Evolutionary conservation across 106 monocot species (phyloP), one percentile per base, ranked within the genome.

Genomic region (Narthecium ossifragum): DNA sequence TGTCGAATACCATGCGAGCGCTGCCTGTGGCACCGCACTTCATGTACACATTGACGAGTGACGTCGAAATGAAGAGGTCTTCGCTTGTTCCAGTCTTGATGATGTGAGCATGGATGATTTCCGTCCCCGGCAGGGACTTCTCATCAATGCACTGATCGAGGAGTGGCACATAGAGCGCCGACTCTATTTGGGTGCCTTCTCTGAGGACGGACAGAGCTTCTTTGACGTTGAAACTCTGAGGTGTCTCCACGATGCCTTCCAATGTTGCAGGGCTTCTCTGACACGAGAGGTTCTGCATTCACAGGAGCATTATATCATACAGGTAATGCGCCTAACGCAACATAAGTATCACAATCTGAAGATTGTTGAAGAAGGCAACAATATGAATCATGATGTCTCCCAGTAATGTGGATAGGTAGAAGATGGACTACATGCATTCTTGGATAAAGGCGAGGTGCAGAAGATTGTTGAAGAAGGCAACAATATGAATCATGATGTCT

Each of bases 1-100:
- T 12, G 26, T 89, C 85, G 56, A 94, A 94, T 57, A 89, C 53
- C 47, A 75, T 70, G 6, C 59, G 82, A 26, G 93, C 82, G 30
- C 68, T 55, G 0, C 8, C 51, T 2, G 61, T n/a, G n/a, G 62
- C 25, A 5, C 82, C 77, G 26, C 93, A 93, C 63, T 85, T 88
- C 53, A 72, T 77, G 36, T 82, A 93, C 5, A 66, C 65, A 22
- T 85, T 68, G 64, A 93, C 57, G 32, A 93, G 81, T 31, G 70
- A 73, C 0, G 85, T 85, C 14, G 93, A 75, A 2, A 89, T 32
- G 63, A 85, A 82, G 26, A 74, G 14, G 32, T 93, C 93, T 2
- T 52, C 48, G 31, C 49, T 15, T 10, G 74, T 38, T 5, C 85
- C 89, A 0, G 89, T 80, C 65, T 89, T 94, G 27, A 89, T 11